Evolutionary conservation across 2,329 filamentous ascomycete species (phyloP).

Genomic region (Fusarium cyanostomum): DNA sequence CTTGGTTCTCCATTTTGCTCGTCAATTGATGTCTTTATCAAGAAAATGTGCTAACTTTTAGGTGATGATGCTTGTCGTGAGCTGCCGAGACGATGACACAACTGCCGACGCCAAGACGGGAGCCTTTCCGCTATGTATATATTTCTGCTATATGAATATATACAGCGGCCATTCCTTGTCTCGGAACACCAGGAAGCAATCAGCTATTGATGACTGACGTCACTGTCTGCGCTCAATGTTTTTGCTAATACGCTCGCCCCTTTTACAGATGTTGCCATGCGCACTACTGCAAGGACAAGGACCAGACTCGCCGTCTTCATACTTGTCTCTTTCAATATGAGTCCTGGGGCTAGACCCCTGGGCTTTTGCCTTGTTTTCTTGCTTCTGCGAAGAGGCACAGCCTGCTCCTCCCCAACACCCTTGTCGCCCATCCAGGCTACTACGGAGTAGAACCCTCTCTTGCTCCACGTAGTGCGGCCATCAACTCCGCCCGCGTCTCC

Average conservation of each 20-base stretch:
- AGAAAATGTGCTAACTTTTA: background rate
- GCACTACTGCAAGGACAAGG: constrained; percentile 18
- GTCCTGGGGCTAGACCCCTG: too few species aligned
- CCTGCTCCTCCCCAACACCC: too few species aligned
- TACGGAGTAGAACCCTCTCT: too few species aligned
- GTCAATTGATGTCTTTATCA: background rate
- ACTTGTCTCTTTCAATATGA: too few species aligned
- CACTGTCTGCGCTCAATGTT: too few species aligned
- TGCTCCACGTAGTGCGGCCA: too few species aligned
- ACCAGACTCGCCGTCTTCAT: background rate
- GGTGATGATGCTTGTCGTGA: background rate
- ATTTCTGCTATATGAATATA: background rate
- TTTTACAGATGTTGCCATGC: background rate
- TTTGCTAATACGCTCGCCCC: too few species aligned
- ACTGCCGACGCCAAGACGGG: background rate
- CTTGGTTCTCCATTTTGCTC: constrained; percentile 19
- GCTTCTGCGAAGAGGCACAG: too few species aligned
- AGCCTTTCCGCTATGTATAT: background rate
- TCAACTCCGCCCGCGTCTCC: background rate
- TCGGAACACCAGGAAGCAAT: background rate
- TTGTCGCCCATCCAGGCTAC: too few species aligned
- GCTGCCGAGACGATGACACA: constrained; percentile 5
- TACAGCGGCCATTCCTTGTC: too few species aligned
- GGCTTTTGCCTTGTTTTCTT: too few species aligned
- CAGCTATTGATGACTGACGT: too few species aligned